Evolutionary conservation across 192 early-diverging fungal species (phyloP).

Genomic region (Spinellus fusiger): DNA sequence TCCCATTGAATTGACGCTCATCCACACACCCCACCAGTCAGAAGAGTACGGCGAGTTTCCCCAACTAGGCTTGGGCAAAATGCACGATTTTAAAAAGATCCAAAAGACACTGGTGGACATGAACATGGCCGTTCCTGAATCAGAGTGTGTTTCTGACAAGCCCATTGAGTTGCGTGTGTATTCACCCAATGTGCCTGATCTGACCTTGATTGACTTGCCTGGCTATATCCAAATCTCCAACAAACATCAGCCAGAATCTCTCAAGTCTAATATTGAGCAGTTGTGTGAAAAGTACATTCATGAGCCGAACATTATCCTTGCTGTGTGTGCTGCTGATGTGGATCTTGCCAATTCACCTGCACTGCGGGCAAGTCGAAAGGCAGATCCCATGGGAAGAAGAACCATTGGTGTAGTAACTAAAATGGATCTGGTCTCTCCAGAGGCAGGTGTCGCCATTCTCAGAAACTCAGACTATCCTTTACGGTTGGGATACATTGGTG

Average conservation of each 20-base stretch:
- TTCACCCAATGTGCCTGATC: conserved; percentile 77
- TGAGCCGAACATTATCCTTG: conserved; percentile 79
- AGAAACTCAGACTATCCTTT: conserved; percentile 91
- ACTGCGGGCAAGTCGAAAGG: conserved; percentile 67
- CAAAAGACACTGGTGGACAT: conserved; percentile 92
- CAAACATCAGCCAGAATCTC: conserved; percentile 69
- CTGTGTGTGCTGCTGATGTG: conserved; percentile 80
- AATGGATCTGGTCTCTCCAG: conserved; percentile 83
- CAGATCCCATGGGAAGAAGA: conserved; percentile 71
- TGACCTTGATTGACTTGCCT: conserved; percentile 79
- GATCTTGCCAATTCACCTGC: conserved; percentile 86
- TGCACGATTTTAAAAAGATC: conserved; percentile 83
- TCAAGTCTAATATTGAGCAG: conserved; percentile 76
- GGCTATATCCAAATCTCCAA: conserved; percentile 86
- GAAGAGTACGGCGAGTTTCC: conserved; percentile 86
- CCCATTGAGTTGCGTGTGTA: conserved; percentile 82
- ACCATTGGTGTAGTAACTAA: conserved; percentile 87
- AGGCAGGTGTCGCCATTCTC: conserved; percentile 70
- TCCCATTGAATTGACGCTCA: conserved; percentile 78
- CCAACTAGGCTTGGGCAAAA: conserved; percentile 78
- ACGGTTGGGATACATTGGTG: conserved; percentile 93
- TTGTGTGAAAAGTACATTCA: conserved; percentile 79
- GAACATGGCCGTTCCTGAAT: conserved; percentile 90
- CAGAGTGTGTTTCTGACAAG: conserved; percentile 82
- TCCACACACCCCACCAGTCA: conserved; percentile 69